Evolutionary conservation across 495 filamentous ascomycete genomes (phyloP).

Genomic region (Poronia punctata): DNA sequence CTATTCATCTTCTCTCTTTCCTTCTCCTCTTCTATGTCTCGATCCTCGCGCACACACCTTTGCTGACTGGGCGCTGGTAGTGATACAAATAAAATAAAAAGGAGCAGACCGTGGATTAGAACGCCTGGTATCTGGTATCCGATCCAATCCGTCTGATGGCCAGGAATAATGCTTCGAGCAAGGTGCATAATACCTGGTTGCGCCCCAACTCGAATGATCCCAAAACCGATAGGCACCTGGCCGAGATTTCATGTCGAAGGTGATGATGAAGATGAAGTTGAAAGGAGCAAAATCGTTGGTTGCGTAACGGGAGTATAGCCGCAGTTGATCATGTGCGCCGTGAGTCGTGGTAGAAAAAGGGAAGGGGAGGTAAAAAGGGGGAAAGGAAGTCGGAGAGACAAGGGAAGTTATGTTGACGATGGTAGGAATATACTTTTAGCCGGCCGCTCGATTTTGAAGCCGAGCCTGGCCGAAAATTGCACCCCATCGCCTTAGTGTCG

Average conservation of each 20-base stretch:
- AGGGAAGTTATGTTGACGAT: no score
- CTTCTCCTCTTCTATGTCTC: not conserved
- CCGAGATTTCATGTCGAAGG: constrained; percentile 6
- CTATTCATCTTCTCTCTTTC: no score
- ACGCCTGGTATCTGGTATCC: no score
- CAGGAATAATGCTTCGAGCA: no score
- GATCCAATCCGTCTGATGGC: no score
- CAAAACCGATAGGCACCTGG: constrained; percentile 4
- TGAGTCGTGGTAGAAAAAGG: constrained; percentile 13
- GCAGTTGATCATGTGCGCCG: constrained; percentile 14
- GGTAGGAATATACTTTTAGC: no score
- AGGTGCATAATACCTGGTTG: no score
- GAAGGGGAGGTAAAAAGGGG: constrained; percentile 4
- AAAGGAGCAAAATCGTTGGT: constrained; percentile 4
- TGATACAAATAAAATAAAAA: constrained; percentile 5
- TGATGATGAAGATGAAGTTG: constrained; percentile 3
- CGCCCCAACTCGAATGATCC: constrained; percentile 5
- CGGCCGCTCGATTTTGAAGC: no score
- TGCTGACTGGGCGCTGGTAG: constrained; percentile 6
- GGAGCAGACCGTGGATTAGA: not conserved
- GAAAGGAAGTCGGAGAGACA: constrained; percentile 3
- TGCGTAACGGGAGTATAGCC: constrained; percentile 10
- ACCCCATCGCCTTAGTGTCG: not conserved
- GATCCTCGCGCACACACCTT: constrained; percentile 2
- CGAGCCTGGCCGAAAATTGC: constrained; percentile 1